Evolutionary conservation across 2,329 filamentous ascomycete species (phyloP), one percentile per base, ranked within the genome.

Genomic region (Epichloe coenophiala): DNA sequence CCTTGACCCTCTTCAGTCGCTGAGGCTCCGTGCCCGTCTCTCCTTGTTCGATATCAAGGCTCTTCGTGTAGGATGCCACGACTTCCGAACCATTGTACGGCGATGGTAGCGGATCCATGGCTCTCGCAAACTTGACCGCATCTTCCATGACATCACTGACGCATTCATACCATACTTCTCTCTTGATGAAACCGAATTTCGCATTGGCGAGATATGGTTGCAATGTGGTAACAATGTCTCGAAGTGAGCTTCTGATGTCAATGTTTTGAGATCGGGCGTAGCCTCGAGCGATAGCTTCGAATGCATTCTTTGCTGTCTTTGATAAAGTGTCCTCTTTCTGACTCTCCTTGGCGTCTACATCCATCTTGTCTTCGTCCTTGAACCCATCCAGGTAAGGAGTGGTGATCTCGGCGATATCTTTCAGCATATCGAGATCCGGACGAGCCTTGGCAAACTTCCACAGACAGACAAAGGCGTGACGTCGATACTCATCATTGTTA

Each of bases 401-500:
- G 12, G 86, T 78, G 48, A 95, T 77, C 5, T 72, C 72, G 4
- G 78, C 71, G 4, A 86, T 81, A 27, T 86, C 80, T 4, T 75
- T 69, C 58, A 86, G 80, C 66, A 95, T 71, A 57, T 89, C 79
- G 15, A 88, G 61, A 59, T 90, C 84, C 23, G 76, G 73, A 45
- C 85, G 75, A 13, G 77, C 78, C 38, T 77, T 76, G n/a, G 81
- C 78, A 59, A 91, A 86, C 50, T 80, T 75, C 61, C 86, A 89
- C 5, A 96, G 71, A 36, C 80, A 81, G 50, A 72, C 71, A 55
- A 95, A 77, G 1, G 87, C 86, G 64, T 87, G 76, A 19, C 84
- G 83, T 13, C 86, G 80, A 66, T 97, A 98, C 7, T 74, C 73
- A n/a, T 82, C 78, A 60, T 96, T 96, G 62, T 90, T 91, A 35